Evolutionary conservation across 2,329 filamentous ascomycete species (phyloP), one percentile per base, ranked within the genome.

Genomic region (Endocalyx cinctus): DNA sequence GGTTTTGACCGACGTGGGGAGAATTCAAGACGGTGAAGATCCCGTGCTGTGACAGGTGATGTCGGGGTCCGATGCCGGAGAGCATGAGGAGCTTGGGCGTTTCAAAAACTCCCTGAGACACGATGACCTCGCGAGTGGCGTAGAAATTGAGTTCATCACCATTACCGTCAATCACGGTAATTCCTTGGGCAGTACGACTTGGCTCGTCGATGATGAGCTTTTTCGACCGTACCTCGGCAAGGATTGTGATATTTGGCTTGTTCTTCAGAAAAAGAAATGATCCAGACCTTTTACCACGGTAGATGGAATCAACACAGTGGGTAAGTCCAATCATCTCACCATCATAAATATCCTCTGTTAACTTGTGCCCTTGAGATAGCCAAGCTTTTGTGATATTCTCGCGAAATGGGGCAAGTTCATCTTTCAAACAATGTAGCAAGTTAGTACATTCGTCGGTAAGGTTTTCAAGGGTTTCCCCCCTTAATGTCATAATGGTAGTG

Each of bases 41-140:
- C n/a, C 62, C 57, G 47, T 74, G 67, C 33, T 63, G 60, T 14
- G 64, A 42, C 5, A 84, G 66, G 43, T 79, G 70, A 0, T 59
- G 50, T 10, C 55, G 48, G 0, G 77, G 76, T 0, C 79, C 79
- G 20, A 84, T 67, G n/a, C 80, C 80, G 32, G 67, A 74, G 2
- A 82, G 68, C 59, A 79, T 76, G 10, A 84, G 70, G 3, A 84
- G 57, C 53, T 84, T 79, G 6, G 78, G 77, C 2, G 72, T 71
- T 57, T 82, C 78, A 56, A 74, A 82, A 1, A 74, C 69, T 13
- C 79, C 79, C 12, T 59, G 51, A 0, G 64, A 63, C 4, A 73
- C 52, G 8, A 63, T 69, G 7, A 71, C 69, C 47, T 73, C 69
- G 58, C 68, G 44, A 16, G 54, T 64, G 23, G 74, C 70, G 6